phyloP scores from a whole-genome alignment of 768 basidiomycete species.

The Russula emetica region DNA sequence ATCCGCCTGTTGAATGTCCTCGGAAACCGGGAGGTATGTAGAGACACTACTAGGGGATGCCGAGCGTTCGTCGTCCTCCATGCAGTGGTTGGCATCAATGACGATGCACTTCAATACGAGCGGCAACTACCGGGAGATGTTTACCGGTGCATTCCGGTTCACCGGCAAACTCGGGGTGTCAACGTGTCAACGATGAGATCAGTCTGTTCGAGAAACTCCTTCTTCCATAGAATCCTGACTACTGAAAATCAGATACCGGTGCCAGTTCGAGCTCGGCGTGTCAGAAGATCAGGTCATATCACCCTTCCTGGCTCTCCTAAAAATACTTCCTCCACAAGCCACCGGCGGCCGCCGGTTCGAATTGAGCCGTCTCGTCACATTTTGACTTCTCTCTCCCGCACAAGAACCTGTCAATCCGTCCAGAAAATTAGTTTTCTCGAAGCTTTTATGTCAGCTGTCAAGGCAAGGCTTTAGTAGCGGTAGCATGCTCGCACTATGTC shows the following conservation, averaged over 20 bases:
- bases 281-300: no score
- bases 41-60: constrained; percentile 2
- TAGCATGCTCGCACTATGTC: no score
- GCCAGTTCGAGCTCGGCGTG: no score
- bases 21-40: background rate
- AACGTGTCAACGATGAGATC: no score
- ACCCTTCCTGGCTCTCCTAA: no score
- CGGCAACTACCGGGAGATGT: no score
- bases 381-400: no score
- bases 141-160: background rate
- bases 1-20: background rate
- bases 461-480: background rate
- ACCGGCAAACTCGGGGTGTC: no score
- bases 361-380: background rate
- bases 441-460: background rate
- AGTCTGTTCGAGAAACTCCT: no score
- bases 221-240: no score
- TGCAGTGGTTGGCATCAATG: background rate
- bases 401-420: background rate
- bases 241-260: background rate
- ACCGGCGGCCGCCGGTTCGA: background rate
- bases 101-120: no score
- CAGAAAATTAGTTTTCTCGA: constrained; percentile 3
- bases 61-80: constrained; percentile 8
- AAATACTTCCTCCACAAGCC: no score